A percentile compares a stretch with the other conserved stretches of the same genome.
phyloP scores from a whole-genome alignment of 129 eudicot species.

The Flaveria robusta region DNA sequence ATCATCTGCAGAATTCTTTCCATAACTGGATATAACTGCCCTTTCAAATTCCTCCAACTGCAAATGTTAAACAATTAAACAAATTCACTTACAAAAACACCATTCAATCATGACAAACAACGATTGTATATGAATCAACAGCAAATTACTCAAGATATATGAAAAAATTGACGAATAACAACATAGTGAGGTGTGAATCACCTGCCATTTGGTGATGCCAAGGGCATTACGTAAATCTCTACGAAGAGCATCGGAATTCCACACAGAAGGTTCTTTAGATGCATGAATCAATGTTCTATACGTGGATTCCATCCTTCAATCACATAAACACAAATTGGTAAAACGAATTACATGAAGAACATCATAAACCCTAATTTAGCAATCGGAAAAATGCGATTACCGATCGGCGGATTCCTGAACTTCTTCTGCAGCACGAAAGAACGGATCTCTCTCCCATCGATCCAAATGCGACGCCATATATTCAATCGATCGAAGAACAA shows the following conservation, averaged over 20 bases:
- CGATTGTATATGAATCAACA: not conserved
- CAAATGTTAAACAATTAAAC: constrained; percentile 25
- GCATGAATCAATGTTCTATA: constrained; percentile 80
- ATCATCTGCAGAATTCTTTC: constrained; percentile 47
- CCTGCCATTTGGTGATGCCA: constrained; percentile 97
- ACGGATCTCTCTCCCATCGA: constrained; percentile 89
- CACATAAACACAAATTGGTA: not conserved
- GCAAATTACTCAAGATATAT: not conserved
- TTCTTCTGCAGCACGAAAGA: constrained; percentile 78
- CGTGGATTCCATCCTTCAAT: constrained; percentile 79
- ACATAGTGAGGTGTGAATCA: not conserved
- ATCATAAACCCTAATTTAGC: constrained; percentile 12
- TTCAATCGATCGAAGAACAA: constrained; percentile 8
- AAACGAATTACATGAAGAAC: not conserved
- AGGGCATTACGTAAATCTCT: constrained; percentile 68
- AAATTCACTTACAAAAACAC: constrained; percentile 14
- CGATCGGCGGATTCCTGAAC: constrained; percentile 89
- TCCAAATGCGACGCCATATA: constrained; percentile 65
- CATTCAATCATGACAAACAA: not conserved
- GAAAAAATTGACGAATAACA: not conserved
- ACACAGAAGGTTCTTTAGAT: constrained; percentile 46
- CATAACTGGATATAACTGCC: constrained; percentile 64
- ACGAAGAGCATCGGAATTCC: constrained; percentile 63
- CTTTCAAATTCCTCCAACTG: constrained; percentile 88
- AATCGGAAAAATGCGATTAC: constrained; percentile 32